A percentile compares a stretch with the other conserved stretches of the same genome.
Evolutionary conservation across 139 green algal genomes (phyloP).

Genomic region (Gonium pectorale): DNA sequence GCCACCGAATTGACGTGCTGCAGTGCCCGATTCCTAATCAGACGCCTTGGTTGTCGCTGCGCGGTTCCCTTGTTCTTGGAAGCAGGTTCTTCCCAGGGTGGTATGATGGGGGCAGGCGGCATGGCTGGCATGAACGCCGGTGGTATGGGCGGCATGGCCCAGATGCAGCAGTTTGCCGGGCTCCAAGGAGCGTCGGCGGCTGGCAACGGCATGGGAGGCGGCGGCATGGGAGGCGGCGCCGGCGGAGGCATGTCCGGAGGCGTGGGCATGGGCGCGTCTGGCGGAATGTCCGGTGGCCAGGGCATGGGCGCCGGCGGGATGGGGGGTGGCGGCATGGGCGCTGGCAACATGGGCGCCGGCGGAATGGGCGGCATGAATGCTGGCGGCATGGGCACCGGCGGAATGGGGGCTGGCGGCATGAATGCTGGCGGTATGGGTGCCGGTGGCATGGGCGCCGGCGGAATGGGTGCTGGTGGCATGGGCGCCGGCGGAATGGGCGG

Average conservation of each 20-base stretch:
- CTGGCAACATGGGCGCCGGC: conserved; percentile 12
- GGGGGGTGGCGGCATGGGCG: conserved; percentile 13
- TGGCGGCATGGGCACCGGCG: conserved; percentile 46
- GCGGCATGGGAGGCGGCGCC: conserved; percentile 37
- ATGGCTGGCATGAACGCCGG: conserved; percentile 26
- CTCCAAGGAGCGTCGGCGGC: background rate
- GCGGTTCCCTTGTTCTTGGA: conserved; percentile 20
- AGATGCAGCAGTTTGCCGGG: conserved; percentile 34
- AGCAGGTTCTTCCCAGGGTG: conserved; percentile 44
- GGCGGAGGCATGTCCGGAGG: conserved; percentile 37
- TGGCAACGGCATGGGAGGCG: conserved; percentile 36
- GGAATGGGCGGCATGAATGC: conserved; percentile 51
- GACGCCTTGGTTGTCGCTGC: background rate
- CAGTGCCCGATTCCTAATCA: too few relatives aligned
- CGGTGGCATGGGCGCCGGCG: conserved; percentile 45
- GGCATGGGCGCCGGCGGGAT: conserved; percentile 44
- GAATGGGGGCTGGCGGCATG: background rate
- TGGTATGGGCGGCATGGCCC: conserved; percentile 55
- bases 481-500: too few relatives aligned
- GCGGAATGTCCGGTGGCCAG: conserved; percentile 14
- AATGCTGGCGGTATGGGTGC: too few relatives aligned
- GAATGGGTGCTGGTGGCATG: too few relatives aligned
- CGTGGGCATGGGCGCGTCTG: conserved; percentile 32
- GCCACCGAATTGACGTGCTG: too few relatives aligned
- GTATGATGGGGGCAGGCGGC: conserved; percentile 32